Conservation (phyloP, 1,284 basidiomycete genomes). For the Ceratobasidium sp. region DNA sequence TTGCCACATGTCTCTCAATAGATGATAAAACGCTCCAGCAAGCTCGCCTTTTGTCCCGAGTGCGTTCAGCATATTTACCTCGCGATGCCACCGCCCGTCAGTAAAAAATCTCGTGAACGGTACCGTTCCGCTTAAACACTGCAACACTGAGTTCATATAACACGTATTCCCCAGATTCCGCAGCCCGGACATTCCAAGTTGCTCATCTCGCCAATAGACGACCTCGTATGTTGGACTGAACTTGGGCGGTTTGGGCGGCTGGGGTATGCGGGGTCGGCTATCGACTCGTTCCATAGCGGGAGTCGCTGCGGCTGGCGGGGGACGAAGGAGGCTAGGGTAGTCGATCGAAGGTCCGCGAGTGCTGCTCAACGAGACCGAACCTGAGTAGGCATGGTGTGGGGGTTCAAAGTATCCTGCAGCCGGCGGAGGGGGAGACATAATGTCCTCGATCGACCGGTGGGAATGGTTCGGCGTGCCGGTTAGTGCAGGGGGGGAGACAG, state of each 20-base stretch:
- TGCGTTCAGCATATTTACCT: slow-evolving; percentile 88
- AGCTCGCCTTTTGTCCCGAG: slow-evolving; percentile 89
- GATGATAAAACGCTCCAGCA: slow-evolving; percentile 81
- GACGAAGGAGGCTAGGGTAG: slow-evolving; percentile 79
- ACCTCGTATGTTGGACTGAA: slow-evolving; percentile 77
- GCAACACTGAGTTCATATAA: slow-evolving; percentile 98
- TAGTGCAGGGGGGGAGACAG: slow-evolving; percentile 28
- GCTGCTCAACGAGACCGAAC: slow-evolving; percentile 48
- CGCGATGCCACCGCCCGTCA: slow-evolving; percentile 85
- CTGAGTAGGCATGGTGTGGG: slow-evolving; percentile 71
- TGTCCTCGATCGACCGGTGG: slow-evolving; percentile 80
- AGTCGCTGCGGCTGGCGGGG: slow-evolving; percentile 76
- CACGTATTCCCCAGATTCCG: slow-evolving; percentile 99
- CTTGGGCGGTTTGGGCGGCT: slow-evolving; percentile 58
- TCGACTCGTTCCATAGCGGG: slow-evolving; percentile 73
- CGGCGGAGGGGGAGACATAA: slow-evolving; percentile 69
- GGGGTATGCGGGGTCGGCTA: slow-evolving; percentile 60
- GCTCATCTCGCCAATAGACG: slow-evolving; percentile 78
- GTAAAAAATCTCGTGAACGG: slow-evolving; percentile 92
- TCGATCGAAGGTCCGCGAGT: slow-evolving; percentile 67
- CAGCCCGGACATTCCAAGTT: slow-evolving; percentile 84
- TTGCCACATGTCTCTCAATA: slow-evolving; percentile 89
- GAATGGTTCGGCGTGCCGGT: slow-evolving; percentile 46
- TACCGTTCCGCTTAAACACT: slow-evolving; percentile 91
- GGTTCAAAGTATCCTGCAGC: slow-evolving; percentile 84